Evolutionary conservation across 2,329 filamentous ascomycete species (phyloP).

Genomic region (Phialemoniopsis sp.): DNA sequence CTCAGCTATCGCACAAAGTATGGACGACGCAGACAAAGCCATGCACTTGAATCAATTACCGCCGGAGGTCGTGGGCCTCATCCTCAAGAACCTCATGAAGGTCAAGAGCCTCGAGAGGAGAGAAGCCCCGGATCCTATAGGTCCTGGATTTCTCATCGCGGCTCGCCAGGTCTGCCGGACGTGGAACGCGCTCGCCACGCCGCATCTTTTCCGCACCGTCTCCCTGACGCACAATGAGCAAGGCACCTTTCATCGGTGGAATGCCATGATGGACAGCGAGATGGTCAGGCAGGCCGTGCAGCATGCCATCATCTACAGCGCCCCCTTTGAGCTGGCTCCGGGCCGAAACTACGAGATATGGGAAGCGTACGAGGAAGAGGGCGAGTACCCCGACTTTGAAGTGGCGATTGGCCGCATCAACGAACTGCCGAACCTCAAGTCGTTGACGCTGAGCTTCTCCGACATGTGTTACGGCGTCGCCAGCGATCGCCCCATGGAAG

Average conservation of each 20-base stretch:
- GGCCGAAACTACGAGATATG: background rate
- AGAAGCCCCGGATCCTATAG: too few species aligned
- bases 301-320: constrained; percentile 12
- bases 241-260: constrained; percentile 4
- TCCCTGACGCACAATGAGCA: background rate
- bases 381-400: constrained; percentile 1
- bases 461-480: constrained; percentile 1
- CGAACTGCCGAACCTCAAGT: constrained; percentile 6
- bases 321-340: constrained; percentile 3
- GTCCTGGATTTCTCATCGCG: background rate
- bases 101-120: too few species aligned
- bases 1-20: too few species aligned
- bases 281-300: constrained; percentile 1
- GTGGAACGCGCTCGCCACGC: constrained; percentile 8
- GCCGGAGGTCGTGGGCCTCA: too few species aligned
- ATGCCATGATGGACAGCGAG: background rate
- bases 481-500: background rate
- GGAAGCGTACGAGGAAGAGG: background rate
- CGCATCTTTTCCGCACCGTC: constrained; percentile 7
- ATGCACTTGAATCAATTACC: too few species aligned
- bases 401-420: constrained; percentile 6
- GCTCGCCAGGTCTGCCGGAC: constrained; percentile 12
- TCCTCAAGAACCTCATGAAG: too few species aligned
- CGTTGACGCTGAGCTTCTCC: constrained; percentile 6
- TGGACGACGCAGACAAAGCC: too few species aligned